Evolutionary conservation across 2,329 filamentous ascomycete genomes (phyloP), one percentile per base, ranked within the genome.

Genomic region (Trichothecium roseum): DNA sequence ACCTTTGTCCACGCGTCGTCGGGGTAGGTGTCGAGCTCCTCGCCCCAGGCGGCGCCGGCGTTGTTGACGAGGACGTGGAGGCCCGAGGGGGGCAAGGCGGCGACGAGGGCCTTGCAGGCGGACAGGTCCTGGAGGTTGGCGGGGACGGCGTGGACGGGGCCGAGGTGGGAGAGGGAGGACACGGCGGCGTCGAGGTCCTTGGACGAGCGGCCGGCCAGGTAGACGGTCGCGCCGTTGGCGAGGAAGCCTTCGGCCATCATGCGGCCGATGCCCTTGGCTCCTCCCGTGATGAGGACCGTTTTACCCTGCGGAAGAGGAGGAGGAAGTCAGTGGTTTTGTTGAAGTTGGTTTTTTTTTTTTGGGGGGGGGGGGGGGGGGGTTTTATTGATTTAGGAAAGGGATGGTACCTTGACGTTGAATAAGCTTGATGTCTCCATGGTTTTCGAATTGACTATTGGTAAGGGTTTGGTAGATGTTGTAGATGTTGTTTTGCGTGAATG

Each of bases 191-290:
- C 62, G 56, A 76, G 81, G 27, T 74, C 69, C 34, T 63, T 59
- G 16, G 63, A 69, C 52, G 81, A 74, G 45, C 78, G 68, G 5
- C 74, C 80, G 5, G 74, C 73, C 40, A 82, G 73, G 63, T 81
- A 81, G 13, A 81, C 77, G 34, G 63, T 72, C 27, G 70, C 70
- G 38, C 76, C 74, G 55, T 78, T 80, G 38, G 63, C 52, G n/a
- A 80, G 65, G 55, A 78, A 81, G 38, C 74, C 78, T 38, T 75
- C 63, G 22, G 73, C 71, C 42, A 82, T 81, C 77, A 81, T 81
- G 40, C 70, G 71, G 13, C 78, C 78, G 42, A 81, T 73, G 43
- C 76, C 77, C 50, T 78, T 72, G 31, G 66, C 69, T 35, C 69
- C 68, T 42, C 72, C 72, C 5, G 72, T 76, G 35, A 76, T 62